Percentiles rank a stretch among this genome's conserved stretches.
Conservation (phyloP, 2,329 filamentous ascomycete genomes). For the Talaromyces islandicus region DNA sequence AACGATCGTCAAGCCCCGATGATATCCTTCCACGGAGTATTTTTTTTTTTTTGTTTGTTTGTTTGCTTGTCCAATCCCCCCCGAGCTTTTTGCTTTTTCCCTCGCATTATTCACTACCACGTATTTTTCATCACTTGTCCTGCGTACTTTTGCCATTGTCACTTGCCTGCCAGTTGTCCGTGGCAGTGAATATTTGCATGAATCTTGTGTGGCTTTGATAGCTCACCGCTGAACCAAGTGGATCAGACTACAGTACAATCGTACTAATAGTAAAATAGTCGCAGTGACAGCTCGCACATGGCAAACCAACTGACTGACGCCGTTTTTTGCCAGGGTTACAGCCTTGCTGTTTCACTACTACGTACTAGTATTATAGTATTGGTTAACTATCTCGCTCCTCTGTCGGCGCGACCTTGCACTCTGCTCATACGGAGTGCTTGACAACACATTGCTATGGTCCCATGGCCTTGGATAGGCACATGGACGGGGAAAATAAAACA, state of each 20-base stretch:
- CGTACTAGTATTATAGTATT: too few species aligned
- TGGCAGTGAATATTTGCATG: too few species aligned
- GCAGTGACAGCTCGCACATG: slow-evolving; percentile 1
- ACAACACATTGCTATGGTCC: neutral
- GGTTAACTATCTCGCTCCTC: neutral
- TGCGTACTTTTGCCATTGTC: too few species aligned
- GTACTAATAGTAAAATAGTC: neutral
- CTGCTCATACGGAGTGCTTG: too few species aligned
- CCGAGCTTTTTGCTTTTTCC: neutral
- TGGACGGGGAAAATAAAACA: neutral
- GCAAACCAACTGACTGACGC: neutral
- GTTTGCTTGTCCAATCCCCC: neutral
- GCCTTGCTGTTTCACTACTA: neutral
- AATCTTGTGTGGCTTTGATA: neutral
- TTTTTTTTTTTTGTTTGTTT: too few species aligned
- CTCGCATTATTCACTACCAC: neutral
- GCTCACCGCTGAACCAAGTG: neutral
- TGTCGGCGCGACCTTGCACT: too few species aligned
- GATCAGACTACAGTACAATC: too few species aligned
- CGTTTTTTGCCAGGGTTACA: neutral
- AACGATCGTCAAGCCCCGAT: neutral
- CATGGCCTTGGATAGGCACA: neutral
- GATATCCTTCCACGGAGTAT: neutral
- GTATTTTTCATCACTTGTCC: too few species aligned
- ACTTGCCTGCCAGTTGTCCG: too few species aligned